Base-by-base conservation (phyloP, 345 rosid species). In the Fremontodendron californicum region DNA sequence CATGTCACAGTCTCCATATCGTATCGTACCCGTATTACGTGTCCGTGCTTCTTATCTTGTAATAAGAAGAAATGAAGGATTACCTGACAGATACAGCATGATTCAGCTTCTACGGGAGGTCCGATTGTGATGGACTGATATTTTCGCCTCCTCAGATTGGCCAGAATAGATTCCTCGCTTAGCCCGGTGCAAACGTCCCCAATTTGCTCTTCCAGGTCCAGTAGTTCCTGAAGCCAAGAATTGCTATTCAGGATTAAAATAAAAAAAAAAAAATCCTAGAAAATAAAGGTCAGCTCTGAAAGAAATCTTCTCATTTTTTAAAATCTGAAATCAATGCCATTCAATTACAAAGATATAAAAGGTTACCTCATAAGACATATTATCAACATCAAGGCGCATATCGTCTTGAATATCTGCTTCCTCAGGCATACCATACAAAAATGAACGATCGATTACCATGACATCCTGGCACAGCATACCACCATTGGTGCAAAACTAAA, bases 31-130 rank as follows among this genome's bases (percentile, higher is more conserved):
- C n/a, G n/a, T n/a, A n/a, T n/a, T n/a, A n/a, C n/a, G n/a, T n/a
- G n/a, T n/a, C n/a, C n/a, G n/a, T n/a, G n/a, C n/a, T n/a, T n/a
- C n/a, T n/a, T n/a, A n/a, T n/a, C n/a, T n/a, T n/a, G n/a, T n/a
- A 33, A 29, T 18, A 75, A 33, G 45, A 37, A 57, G 68, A 61
- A 21, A 35, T 12, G 13, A 73, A 16, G 64, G 37, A 27, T 75
- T 68, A 87, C 90, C 84, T 77, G 88, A 73, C 90, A 87, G 51
- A 85, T 77, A 51, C 86, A 80, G 67, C 90, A 87, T 15, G 71
- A 37, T 40, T 62, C 83, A 54, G 31, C 27, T 54, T 72, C 73
- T 0, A 0, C 25, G 19, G 77, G 13, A 42, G 80, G 25, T 2
- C 9, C 77, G 1, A 0, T 15, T 60, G 49, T 35, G 51, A n/a